Evolutionary conservation across 306 rosid genomes (phyloP).

Genomic region (Alnus rubra): DNA sequence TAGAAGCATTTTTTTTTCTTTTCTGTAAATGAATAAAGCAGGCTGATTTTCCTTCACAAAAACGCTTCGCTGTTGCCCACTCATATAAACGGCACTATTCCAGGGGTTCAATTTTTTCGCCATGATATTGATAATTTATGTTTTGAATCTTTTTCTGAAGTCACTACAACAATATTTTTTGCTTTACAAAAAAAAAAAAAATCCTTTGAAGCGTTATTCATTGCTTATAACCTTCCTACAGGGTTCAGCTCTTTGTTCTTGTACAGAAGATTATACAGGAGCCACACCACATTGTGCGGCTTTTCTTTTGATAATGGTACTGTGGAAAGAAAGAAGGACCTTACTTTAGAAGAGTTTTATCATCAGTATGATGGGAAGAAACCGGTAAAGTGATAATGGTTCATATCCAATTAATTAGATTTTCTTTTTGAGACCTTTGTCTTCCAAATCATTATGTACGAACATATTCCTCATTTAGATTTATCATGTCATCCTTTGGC

Average conservation of each 20-base stretch:
- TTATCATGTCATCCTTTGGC: slow-evolving; percentile 6
- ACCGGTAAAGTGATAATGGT: slow-evolving; percentile 59
- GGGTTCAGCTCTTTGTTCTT: slow-evolving; percentile 83
- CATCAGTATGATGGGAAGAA: slow-evolving; percentile 69
- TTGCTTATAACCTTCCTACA: slow-evolving; percentile 35
- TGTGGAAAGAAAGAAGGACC: slow-evolving; percentile 64
- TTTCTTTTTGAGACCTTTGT: not conserved
- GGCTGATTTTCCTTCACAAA: too few species aligned
- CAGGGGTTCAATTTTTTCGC: not conserved
- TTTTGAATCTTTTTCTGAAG: not conserved
- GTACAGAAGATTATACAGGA: slow-evolving; percentile 82
- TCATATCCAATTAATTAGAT: slow-evolving; percentile 10
- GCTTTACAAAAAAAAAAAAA: not conserved
- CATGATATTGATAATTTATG: not conserved
- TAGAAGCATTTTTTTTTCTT: too few species aligned
- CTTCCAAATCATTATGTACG: slow-evolving; percentile 12
- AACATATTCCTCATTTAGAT: slow-evolving; percentile 15
- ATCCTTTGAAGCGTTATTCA: not conserved
- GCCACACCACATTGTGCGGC: slow-evolving; percentile 68
- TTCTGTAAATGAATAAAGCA: too few species aligned
- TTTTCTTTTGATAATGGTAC: slow-evolving; percentile 70
- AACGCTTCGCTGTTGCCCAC: too few species aligned
- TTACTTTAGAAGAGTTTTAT: slow-evolving; percentile 57
- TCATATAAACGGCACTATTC: not conserved
- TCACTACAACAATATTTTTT: not conserved